Conservation (phyloP, 75 land plant genomes). For the Selaginella tamariscina region DNA sequence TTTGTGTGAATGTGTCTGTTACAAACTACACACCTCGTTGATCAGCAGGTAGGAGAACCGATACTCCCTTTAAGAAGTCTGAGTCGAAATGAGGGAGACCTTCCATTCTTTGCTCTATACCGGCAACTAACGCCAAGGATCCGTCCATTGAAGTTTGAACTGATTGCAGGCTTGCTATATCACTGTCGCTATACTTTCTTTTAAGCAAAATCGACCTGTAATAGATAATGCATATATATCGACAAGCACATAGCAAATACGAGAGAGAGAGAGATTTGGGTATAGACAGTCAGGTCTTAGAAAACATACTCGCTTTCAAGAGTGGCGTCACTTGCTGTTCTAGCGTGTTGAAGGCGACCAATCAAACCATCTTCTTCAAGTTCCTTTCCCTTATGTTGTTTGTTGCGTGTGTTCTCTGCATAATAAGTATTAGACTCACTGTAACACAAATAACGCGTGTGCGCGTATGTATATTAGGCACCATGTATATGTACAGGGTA, state of each 20-base stretch:
- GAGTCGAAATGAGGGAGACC: conserved; percentile 16
- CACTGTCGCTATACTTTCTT: background rate
- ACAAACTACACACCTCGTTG: too few species aligned
- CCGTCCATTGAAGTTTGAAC: conserved; percentile 36
- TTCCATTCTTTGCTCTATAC: conserved; percentile 14
- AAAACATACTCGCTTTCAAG: too few species aligned
- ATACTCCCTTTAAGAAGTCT: conserved; percentile 35
- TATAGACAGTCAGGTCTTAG: too few species aligned
- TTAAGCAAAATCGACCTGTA: background rate
- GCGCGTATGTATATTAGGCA: too few species aligned
- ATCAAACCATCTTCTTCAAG: background rate
- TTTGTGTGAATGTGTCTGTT: too few species aligned
- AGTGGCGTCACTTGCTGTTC: background rate
- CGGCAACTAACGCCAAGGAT: conserved; percentile 12
- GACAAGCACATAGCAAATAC: too few species aligned
- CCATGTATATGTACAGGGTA: too few species aligned
- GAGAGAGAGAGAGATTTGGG: too few species aligned
- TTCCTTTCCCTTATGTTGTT: background rate
- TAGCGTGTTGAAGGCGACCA: background rate
- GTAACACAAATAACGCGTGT: too few species aligned
- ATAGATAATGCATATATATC: too few species aligned
- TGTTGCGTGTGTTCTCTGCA: background rate
- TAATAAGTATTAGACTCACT: too few species aligned
- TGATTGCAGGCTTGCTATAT: conserved; percentile 62
- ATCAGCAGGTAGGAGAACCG: conserved; percentile 48